Base-by-base conservation (phyloP, 768 basidiomycete species). In the Mycena vitilis region DNA sequence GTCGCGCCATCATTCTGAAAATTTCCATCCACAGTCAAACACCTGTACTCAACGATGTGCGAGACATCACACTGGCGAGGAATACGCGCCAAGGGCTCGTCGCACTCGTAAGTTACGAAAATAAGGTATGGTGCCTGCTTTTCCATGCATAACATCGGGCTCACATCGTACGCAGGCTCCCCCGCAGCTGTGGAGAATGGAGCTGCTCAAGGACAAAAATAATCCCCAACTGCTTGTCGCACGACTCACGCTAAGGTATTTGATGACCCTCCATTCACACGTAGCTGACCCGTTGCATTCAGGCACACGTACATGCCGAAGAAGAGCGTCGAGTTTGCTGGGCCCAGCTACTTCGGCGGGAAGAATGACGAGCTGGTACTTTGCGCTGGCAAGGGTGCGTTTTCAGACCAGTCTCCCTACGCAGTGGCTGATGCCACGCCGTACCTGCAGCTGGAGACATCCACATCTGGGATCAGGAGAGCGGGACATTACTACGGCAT, bases 381-480 rank as follows among this genome's bases (percentile, higher is more conserved):
- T 7, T 92, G 93, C 73, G 90, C 91, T 47, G 89, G 90, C 8
- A 94, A 95, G 87, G 84, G 93, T 88, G 56, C 45, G 78, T 73
- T 20, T 25, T 45, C 40, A 30, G 30, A 30, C 30, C 3, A 30
- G 30, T 30, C 23, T 12, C 22, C 5, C 11, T 37, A 37, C 4
- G 48, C 22, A 6, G 36, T 47, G 5, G 63, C 47, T 25, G 23
- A 30, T 62, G 23, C n/a, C n/a, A 45, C 34, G 56, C 56, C 16
- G 52, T 25, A n/a, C n/a, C n/a, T n/a, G 42, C 67, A 94, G 93
- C 87, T 68, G 94, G 94, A 5, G 91, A 94, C 73, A 89, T 95
- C 16, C 90, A 93, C 74, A 92, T 95, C 15, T 95, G 94, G 94
- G 94, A 95, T 73, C 87, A 89, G 66, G 92, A 94, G 78, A 91